Evolutionary conservation across 805 yeast genomes (phyloP), one percentile per base, ranked within the genome.

Genomic region (Zygosaccharomyces bailii): DNA sequence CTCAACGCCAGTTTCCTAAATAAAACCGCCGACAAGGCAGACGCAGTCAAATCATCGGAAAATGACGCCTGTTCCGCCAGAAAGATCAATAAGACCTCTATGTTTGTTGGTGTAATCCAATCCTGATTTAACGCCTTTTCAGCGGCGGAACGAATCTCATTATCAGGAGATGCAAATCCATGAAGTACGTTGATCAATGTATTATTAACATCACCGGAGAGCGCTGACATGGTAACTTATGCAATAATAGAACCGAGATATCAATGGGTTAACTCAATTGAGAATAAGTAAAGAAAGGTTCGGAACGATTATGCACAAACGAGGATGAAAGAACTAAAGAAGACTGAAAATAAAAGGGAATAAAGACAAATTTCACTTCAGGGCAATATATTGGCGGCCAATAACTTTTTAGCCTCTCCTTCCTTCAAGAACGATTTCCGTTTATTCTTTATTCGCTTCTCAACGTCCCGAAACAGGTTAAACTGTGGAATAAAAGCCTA

Each of bases 1-100:
- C 82, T 81, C 46, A 84, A 76, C 5, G 96, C 89, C 52, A 88
- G 76, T 59, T 96, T 79, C 63, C 99, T 77, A 64, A 93, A 87
- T 46, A 93, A 68, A 21, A 93, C 96, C 2, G 97, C 95, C 11
- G 93, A 74, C 57, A 89, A 82, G 0, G 91, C 79, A 46, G 78
- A 71, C 4, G 76, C 65, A n/a, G 76, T 71, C 37, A 80, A 81
- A 51, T 75, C 75, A n/a, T 72, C 68, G 8, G 90, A 86, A 27
- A 56, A 59, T 3, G 82, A 74, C 3, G 96, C 80, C 56, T 84
- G 90, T 61, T 84, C 86, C 3, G 96, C 89, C 39, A 91, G 73
- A 55, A 87, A 93, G 2, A 84, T 71, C 47, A 91, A 71, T 35
- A 91, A 69, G 46, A 81, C 63, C 52, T 84, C 90, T 36, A 86